These are phyloP conservation scores for Aspergillus ochraceus DNA, from an alignment of 2,329 filamentous ascomycete genomes.

Conservation along the genomic window DNA sequence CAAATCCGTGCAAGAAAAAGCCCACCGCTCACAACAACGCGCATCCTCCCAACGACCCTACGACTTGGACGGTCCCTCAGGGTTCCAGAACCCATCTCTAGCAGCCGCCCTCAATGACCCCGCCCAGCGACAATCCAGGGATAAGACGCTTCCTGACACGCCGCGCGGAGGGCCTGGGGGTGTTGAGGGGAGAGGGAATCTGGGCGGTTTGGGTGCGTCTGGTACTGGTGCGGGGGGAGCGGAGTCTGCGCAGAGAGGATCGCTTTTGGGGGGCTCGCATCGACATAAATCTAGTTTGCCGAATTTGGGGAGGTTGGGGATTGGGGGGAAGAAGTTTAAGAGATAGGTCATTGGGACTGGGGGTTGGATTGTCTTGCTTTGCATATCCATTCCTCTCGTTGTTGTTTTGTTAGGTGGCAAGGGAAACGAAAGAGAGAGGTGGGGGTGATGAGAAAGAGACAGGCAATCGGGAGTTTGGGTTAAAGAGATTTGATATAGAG, in stretches of 20 bases:
- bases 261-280: conserved; percentile 42
- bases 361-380: background rate
- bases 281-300: conserved; percentile 66
- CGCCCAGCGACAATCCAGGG: conserved; percentile 22
- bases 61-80: conserved; percentile 52
- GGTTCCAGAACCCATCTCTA: conserved; percentile 37
- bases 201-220: too few species aligned
- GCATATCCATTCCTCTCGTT: background rate
- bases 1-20: conserved; percentile 82
- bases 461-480: too few species aligned
- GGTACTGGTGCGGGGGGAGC: conserved; percentile 13
- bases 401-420: too few species aligned
- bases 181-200: conserved; percentile 26
- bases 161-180: conserved; percentile 29
- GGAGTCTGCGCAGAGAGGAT: conserved; percentile 18
- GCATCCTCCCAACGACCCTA: conserved; percentile 45
- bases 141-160: conserved; percentile 32
- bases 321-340: conserved; percentile 61
- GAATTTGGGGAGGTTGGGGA: conserved; percentile 70
- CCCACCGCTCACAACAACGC: conserved; percentile 70
- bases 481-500: too few species aligned
- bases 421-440: too few species aligned
- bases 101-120: conserved; percentile 33
- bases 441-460: too few species aligned
- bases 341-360: conserved; percentile 25